Evolutionary conservation across 345 rosid species (phyloP), one percentile per base, ranked within the genome.

Genomic region (Sisymbrium irio): DNA sequence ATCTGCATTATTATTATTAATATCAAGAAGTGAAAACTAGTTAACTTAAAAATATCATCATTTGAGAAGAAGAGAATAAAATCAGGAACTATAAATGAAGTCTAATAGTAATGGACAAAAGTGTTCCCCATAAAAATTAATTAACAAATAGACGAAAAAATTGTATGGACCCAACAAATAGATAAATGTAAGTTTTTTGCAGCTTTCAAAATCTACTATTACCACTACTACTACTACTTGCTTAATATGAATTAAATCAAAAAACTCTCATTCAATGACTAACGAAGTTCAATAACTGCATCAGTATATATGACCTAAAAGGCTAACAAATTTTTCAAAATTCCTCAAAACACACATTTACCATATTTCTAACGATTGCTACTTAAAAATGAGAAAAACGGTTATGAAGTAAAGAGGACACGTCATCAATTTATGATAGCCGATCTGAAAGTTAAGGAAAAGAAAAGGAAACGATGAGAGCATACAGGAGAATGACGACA

Each of bases 401-500:
- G 20, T 40, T 55, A 35, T 2, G 40, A 32, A 41, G 3, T 3
- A 11, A 51, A 6, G 18, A 35, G 47, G 11, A 1, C 4, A 27
- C 3, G 28, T 54, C 2, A 20, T 27, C 1, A 39, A 57, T 49
- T 3, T 9, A 7, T 22, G 42, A 42, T 42, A 76, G 11, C 4
- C 61, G 74, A 77, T 77, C 73, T 56, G 17, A 56, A 47, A 19
- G 5, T 11, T 28, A 0, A 32, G 45, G 17, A 49, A 35, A 33
- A 9, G 9, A 44, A 22, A 22, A 65, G 28, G 69, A 62, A n/a
- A n/a, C n/a, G n/a, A n/a, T n/a, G n/a, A 3, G 55, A 5, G 72
- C 88, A 85, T 82, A 96, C 99, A 96, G 89, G 54, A 96, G 73
- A 77, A 92, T 86, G 46, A 96, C 99, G 69, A 89, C 85, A 15